Evolutionary conservation across 768 basidiomycete species (phyloP).

Genomic region (Tricholoma saponaceum): DNA sequence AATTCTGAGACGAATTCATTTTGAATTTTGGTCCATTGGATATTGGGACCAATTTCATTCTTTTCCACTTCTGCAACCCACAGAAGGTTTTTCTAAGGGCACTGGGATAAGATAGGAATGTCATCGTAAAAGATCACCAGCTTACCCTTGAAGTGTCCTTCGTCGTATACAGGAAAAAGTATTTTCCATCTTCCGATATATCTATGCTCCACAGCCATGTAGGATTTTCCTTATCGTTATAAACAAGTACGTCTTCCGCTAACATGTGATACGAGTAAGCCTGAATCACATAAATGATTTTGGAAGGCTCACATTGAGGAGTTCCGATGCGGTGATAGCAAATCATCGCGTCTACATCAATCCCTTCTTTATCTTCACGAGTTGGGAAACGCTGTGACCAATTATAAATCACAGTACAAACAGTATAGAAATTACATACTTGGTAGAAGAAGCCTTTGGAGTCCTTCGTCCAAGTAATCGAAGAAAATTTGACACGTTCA

Average conservation of each 20-base stretch:
- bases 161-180: slow-evolving; percentile 48
- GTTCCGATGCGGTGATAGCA: slow-evolving; percentile 77
- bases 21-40: slow-evolving; percentile 71
- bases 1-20: slow-evolving; percentile 68
- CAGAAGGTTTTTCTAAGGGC: slow-evolving; percentile 60
- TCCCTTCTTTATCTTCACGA: slow-evolving; percentile 44
- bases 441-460: slow-evolving; percentile 86
- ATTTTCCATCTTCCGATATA: slow-evolving; percentile 64
- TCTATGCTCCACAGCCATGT: slow-evolving; percentile 60
- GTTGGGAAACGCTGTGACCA: slow-evolving; percentile 52
- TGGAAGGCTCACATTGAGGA: slow-evolving; percentile 46
- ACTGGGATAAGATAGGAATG: neutral
- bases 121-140: slow-evolving; percentile 1
- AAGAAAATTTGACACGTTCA: slow-evolving; percentile 74
- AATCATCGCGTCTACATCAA: slow-evolving; percentile 65
- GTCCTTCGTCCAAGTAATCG: slow-evolving; percentile 71
- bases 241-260: slow-evolving; percentile 69
- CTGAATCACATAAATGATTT: slow-evolving; percentile 2
- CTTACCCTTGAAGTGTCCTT: slow-evolving; percentile 64
- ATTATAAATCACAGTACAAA: neutral
- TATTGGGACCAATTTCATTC: slow-evolving; percentile 55
- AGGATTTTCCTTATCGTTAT: slow-evolving; percentile 60
- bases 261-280: neutral
- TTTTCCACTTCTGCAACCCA: slow-evolving; percentile 69
- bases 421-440: slow-evolving; percentile 19